These are phyloP conservation scores for Dioszegia aurantiaca DNA, from an alignment of 768 basidiomycete genomes.

Conservation along the genomic window DNA sequence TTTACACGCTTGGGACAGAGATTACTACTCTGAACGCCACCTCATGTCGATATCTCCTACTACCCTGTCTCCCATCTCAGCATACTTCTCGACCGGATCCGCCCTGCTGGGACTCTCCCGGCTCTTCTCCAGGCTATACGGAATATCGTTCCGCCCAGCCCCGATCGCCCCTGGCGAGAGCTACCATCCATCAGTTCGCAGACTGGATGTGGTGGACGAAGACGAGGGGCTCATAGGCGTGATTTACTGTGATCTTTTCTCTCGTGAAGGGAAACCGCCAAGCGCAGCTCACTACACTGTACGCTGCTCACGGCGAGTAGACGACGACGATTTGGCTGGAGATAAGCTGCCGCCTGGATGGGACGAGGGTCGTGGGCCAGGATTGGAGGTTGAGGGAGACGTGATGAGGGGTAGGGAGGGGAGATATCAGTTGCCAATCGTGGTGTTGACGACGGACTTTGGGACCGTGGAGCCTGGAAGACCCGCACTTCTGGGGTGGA, in stretches of 20 bases:
- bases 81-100: conserved; percentile 72
- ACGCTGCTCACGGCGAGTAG: conserved; percentile 83
- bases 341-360: conserved; percentile 57
- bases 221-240: conserved; percentile 80
- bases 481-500: conserved; percentile 78
- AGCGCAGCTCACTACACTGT: conserved; percentile 98
- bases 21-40: conserved; percentile 68
- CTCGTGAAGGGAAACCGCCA: conserved; percentile 74
- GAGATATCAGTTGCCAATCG: conserved; percentile 80
- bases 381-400: conserved; percentile 54
- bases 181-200: conserved; percentile 84
- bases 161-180: conserved; percentile 71
- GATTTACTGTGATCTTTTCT: conserved; percentile 91
- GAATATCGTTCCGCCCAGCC: conserved; percentile 69
- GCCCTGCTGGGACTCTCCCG: conserved; percentile 88
- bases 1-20: conserved; percentile 95
- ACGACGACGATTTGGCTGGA: conserved; percentile 76
- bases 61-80: conserved; percentile 61
- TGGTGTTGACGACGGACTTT: conserved; percentile 88
- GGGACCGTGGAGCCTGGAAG: conserved; percentile 59
- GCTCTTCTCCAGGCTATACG: conserved; percentile 81
- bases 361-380: conserved; percentile 33
- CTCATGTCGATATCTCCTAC: conserved; percentile 53
- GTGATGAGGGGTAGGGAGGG: conserved; percentile 63
- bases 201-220: conserved; percentile 90